Percentiles rank a stretch among this genome's conserved stretches.
Conservation (phyloP, 768 basidiomycete genomes). For the Tylopilus intermedius region DNA sequence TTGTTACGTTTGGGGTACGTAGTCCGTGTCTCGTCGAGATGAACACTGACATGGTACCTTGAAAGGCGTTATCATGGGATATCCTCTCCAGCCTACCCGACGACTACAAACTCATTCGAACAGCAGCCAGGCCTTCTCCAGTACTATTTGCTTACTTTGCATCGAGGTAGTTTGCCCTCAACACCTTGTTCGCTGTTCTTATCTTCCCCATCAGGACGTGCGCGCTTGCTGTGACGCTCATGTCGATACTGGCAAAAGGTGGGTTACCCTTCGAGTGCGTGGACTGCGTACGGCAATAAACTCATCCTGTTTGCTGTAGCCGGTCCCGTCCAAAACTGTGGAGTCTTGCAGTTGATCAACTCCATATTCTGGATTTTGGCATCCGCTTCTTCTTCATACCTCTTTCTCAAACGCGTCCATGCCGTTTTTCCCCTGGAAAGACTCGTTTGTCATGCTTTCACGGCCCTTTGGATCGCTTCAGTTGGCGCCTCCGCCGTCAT, state of each 20-base stretch:
- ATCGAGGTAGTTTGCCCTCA: conserved; percentile 15
- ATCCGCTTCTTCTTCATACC: conserved; percentile 27
- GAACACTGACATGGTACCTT: conserved; percentile 1
- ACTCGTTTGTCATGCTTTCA: conserved; percentile 22
- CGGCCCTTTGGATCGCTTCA: conserved; percentile 30
- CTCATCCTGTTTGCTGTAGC: conserved; percentile 5
- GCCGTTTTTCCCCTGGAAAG: conserved; percentile 29
- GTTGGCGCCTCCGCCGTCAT: conserved; percentile 25
- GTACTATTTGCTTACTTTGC: conserved; percentile 21
- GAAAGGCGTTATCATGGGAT: conserved; percentile 24
- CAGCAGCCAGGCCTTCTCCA: conserved; percentile 7
- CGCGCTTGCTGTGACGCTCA: conserved; percentile 17
- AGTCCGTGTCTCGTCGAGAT: neutral
- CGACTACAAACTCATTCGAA: conserved; percentile 19
- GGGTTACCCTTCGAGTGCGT: neutral
- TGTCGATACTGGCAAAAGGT: conserved; percentile 20
- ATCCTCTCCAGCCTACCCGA: conserved; percentile 21
- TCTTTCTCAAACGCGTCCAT: conserved; percentile 37
- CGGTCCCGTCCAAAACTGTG: conserved; percentile 22
- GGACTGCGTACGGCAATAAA: neutral
- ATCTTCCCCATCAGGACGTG: conserved; percentile 10
- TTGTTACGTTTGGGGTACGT: conserved; percentile 21
- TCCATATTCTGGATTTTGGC: conserved; percentile 18
- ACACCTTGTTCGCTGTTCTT: neutral
- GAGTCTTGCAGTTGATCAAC: conserved; percentile 13